Evolutionary conservation across 768 basidiomycete species (phyloP), one percentile per base, ranked within the genome.

Genomic region (Termitomyces sp.): DNA sequence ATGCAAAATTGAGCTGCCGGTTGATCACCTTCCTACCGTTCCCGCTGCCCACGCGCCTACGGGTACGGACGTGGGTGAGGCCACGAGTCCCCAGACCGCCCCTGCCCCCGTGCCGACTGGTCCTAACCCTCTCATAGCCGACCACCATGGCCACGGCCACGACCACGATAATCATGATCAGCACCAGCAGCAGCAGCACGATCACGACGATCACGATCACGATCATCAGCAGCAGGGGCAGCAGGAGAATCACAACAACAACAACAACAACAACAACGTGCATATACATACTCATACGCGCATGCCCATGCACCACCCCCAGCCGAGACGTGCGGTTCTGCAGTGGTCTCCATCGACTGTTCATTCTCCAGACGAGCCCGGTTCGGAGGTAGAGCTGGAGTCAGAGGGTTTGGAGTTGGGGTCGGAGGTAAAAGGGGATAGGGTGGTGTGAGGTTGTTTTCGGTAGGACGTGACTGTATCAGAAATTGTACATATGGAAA

Each of bases 1-100:
- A 2, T 87, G 87, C 66, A 77, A 74, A 57, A 71, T 78, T 39
- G 77, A 75, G 41, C 18, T 46, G 0, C 20, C 53, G 5, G 61
- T 61, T 41, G 46, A 24, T 29, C 29, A 29, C 29, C 6, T 29
- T 6, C 29, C 6, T n/a, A n/a, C 41, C 7, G 24, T 5, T 10
- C 10, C 12, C 12, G 32, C 6, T 14, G 37, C 22, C 20, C 13
- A 20, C 16, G 34, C 10, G 3, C 2, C 18, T 46, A 4, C 31
- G 1, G 9, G 37, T 39, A n/a, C 5, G 18, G 18, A 7, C 8
- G 10, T 3, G 9, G 9, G 5, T 16, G 16, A 5, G 5, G 37
- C 5, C 27, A 6, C 2, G 4, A 20, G 31, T n/a, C n/a, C 10
- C 18, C n/a, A 0, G 18, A n/a, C n/a, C 2, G 42, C 12, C 5